A percentile compares a stretch with the other conserved stretches of the same genome.
phyloP scores from a whole-genome alignment of 2,329 filamentous ascomycete genomes.

The Tympanopsis confertula region DNA sequence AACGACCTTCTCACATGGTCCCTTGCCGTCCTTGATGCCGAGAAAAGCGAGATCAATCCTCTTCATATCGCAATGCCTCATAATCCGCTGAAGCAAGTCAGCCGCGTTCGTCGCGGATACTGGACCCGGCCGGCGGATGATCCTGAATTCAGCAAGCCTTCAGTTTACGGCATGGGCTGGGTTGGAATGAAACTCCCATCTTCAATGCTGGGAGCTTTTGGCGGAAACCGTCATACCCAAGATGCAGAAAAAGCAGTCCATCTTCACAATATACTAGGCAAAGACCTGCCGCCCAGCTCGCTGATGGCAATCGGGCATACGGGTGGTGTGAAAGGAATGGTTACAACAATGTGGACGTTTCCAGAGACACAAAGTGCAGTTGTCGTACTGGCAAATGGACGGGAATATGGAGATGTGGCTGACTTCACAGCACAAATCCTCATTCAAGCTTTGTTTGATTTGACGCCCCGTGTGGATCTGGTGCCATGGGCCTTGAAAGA shows the following conservation, averaged over 20 bases:
- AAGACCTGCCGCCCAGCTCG: too few relatives aligned
- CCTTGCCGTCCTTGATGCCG: neutral
- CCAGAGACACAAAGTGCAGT: constrained; percentile 1
- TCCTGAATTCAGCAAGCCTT: too few relatives aligned
- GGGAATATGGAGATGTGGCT: constrained; percentile 1
- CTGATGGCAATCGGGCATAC: neutral
- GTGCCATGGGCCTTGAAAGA: neutral
- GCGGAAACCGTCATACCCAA: too few relatives aligned
- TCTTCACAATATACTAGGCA: too few relatives aligned
- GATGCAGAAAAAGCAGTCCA: too few relatives aligned
- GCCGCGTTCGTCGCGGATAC: too few relatives aligned
- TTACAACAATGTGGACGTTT: neutral
- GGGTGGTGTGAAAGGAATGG: neutral
- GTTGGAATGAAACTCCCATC: too few relatives aligned
- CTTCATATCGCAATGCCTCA: too few relatives aligned
- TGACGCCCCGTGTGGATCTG: constrained; percentile 1
- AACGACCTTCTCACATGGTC: neutral
- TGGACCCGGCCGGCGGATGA: too few relatives aligned
- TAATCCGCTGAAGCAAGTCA: too few relatives aligned
- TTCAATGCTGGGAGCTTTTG: too few relatives aligned
- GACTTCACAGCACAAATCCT: constrained; percentile 1
- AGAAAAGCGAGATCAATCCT: neutral
- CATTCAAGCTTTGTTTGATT: constrained; percentile 1
- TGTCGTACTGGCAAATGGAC: neutral
- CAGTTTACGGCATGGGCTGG: too few relatives aligned